Evolutionary conservation across 805 yeast species (phyloP), one percentile per base, ranked within the genome.

Genomic region (Candida qinlingensis): DNA sequence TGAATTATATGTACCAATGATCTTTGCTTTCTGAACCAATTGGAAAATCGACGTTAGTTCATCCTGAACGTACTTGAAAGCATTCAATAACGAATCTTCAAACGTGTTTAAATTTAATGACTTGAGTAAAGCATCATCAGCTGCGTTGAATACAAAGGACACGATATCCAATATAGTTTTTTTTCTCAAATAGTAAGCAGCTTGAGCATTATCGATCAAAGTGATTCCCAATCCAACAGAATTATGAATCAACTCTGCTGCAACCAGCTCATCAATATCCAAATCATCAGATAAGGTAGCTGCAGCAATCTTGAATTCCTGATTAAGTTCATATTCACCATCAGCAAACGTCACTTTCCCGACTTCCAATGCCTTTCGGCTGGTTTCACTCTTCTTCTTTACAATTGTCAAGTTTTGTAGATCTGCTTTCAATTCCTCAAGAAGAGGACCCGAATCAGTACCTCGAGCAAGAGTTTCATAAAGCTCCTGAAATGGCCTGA

Each of bases 101-200:
- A 79, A 54, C 11, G 44, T 40, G 5, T 45, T 45, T 7, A 56
- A 51, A 50, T 63, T 54, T 4, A 66, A 43, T 6, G 41, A 34
- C 12, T 61, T 50, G 7, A 54, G 26, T n/a, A 56, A 50, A 48
- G 66, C 19, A 70, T 46, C 71, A 9, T 56, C 53, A 6, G 46
- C 56, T 35, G 51, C 44, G 45, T 62, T 64, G 49, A 67, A 55
- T 13, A 70, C 63, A 53, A 68, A 80, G 4, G 76, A 66, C 37
- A 79, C 72, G 27, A 85, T 81, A 54, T 85, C 87, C 39, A 92
- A 65, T n/a, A 91, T 80, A 53, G 79, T 85, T 57, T 81, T 85
- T 45, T 84, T 75, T 56, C 97, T 76, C 45, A 79, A 68, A 59
- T 81, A 87, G 63, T 78, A 89, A 8, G 80, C 74, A 6, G 85